Conservation (phyloP, 371 early-diverging fungal genomes). For the Syncephalastrum sp. region DNA sequence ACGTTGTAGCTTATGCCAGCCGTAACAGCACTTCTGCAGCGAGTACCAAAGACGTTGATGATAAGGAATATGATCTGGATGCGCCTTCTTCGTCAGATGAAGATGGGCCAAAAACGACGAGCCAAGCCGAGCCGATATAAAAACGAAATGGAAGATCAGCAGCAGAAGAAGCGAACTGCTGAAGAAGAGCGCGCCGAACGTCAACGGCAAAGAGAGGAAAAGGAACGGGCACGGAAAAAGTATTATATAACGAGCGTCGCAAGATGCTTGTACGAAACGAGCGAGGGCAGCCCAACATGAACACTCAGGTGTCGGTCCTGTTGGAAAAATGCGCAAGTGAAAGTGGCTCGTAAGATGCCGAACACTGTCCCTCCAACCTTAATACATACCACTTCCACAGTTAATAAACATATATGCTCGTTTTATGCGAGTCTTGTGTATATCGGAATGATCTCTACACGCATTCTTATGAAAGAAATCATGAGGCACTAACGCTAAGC, state of each 20-base stretch:
- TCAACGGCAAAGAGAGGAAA: conserved; percentile 31
- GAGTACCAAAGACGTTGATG: conserved; percentile 2
- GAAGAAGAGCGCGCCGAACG: conserved; percentile 35
- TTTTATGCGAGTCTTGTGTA: too few species aligned
- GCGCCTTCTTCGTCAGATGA: conserved; percentile 27
- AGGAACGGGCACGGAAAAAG: conserved; percentile 46
- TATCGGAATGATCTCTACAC: too few species aligned
- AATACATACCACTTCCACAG: too few species aligned
- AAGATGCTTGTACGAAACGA: conserved; percentile 58
- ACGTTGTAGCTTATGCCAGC: conserved; percentile 48
- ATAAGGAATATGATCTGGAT: conserved; percentile 29
- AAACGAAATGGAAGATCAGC: conserved; percentile 13
- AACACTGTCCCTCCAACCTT: too few species aligned
- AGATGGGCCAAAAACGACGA: conserved; percentile 29
- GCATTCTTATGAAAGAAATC: too few species aligned
- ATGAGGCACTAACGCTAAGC: too few species aligned
- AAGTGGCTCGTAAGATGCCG: too few species aligned
- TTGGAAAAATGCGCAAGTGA: too few species aligned
- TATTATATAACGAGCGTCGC: conserved; percentile 55
- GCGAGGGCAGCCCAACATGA: conserved; percentile 65
- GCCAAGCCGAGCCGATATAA: conserved; percentile 9
- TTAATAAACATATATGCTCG: too few species aligned
- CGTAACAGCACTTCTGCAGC: conserved; percentile 6
- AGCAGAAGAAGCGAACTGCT: conserved; percentile 9
- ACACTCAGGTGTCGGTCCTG: conserved; percentile 62